Evolutionary conservation across 1,284 basidiomycete species (phyloP).

Genomic region (Ustilago bromivora): DNA sequence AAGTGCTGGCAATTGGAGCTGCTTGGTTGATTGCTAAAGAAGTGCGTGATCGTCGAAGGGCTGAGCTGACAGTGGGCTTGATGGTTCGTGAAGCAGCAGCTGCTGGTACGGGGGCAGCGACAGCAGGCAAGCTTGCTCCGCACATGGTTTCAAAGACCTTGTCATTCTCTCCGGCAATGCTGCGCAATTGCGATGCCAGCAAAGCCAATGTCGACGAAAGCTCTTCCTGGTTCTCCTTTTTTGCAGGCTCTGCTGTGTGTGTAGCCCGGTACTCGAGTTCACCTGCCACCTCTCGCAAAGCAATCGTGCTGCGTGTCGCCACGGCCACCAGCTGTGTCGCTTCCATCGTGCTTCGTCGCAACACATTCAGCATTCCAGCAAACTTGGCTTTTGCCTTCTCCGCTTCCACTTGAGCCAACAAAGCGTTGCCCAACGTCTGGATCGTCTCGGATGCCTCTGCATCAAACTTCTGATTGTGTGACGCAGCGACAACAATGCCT

Average conservation of each 20-base stretch:
- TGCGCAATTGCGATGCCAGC: slow-evolving; percentile 67
- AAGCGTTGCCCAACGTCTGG: slow-evolving; percentile 78
- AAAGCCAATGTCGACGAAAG: slow-evolving; percentile 70
- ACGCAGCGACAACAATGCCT: slow-evolving; percentile 82
- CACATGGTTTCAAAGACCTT: slow-evolving; percentile 74
- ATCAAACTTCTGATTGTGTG: slow-evolving; percentile 83
- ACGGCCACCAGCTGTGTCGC: slow-evolving; percentile 80
- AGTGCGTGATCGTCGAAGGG: slow-evolving; percentile 23
- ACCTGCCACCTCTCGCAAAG: slow-evolving; percentile 78
- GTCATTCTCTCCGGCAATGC: slow-evolving; percentile 72
- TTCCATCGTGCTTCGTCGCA: slow-evolving; percentile 77
- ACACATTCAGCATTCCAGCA: slow-evolving; percentile 77
- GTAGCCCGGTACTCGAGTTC: slow-evolving; percentile 73
- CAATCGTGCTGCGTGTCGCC: slow-evolving; percentile 82
- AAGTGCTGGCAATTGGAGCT: background rate
- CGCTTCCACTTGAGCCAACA: slow-evolving; percentile 80
- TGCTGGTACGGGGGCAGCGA: background rate
- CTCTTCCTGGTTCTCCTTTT: slow-evolving; percentile 71
- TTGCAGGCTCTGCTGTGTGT: slow-evolving; percentile 63
- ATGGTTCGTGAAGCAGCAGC: background rate
- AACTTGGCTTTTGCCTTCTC: slow-evolving; percentile 79
- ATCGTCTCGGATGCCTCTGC: slow-evolving; percentile 79
- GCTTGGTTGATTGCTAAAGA: slow-evolving; percentile 18
- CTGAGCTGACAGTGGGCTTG: slow-evolving; percentile 17
- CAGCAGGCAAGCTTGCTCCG: slow-evolving; percentile 74